These are phyloP conservation scores for Umbelopsis sp. DNA, from an alignment of 371 early-diverging fungal species.

Conservation along the genomic window DNA sequence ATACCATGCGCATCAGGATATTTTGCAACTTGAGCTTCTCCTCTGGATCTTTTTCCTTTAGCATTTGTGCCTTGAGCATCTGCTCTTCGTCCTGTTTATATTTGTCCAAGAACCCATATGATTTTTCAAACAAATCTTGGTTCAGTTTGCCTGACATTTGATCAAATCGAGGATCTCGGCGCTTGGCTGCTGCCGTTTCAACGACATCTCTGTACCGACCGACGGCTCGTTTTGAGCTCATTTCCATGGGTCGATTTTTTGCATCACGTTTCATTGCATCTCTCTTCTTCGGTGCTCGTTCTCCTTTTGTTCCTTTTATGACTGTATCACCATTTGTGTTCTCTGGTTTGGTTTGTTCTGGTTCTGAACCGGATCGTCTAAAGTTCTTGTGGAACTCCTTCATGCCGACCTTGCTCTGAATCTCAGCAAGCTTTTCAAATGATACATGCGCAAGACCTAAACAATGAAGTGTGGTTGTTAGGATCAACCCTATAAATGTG, in stretches of 20 bases:
- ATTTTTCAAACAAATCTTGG: constrained; percentile 82
- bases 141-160: constrained; percentile 81
- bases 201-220: constrained; percentile 80
- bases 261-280: constrained; percentile 51
- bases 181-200: constrained; percentile 57
- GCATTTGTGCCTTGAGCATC: constrained; percentile 61
- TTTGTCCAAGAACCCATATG: constrained; percentile 81
- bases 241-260: constrained; percentile 72
- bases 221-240: constrained; percentile 83
- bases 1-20: constrained; percentile 61
- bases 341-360: constrained; percentile 31
- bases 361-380: constrained; percentile 31
- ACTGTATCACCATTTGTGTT: constrained; percentile 29
- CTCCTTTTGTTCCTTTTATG: constrained; percentile 37
- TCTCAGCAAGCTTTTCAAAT: constrained; percentile 77
- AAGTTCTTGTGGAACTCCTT: constrained; percentile 54
- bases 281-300: constrained; percentile 40
- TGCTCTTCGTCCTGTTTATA: constrained; percentile 75
- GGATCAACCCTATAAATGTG: background rate
- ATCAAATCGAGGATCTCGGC: constrained; percentile 91
- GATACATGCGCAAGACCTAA: constrained; percentile 78
- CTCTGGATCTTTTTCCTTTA: constrained; percentile 65
- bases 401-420: constrained; percentile 71
- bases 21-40: constrained; percentile 49
- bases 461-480: background rate